Evolutionary conservation across 163 green algal species (phyloP), one percentile per base, ranked within the genome.

Genomic region (Coccomyxa subellipsoidea): DNA sequence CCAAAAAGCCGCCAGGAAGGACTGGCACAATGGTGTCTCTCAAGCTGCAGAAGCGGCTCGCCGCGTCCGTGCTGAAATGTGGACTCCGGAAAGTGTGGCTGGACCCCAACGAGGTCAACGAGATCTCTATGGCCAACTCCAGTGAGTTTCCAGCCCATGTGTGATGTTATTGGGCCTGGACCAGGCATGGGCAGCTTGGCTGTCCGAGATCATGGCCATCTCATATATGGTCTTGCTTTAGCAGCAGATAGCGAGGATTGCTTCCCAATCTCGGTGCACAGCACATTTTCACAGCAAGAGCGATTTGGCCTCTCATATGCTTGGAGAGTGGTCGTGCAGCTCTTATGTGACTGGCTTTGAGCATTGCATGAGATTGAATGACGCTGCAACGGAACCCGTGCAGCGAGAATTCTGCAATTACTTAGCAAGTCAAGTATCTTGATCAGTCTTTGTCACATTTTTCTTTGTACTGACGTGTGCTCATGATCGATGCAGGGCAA

Each of bases 41-140:
- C 38, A 95, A 94, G 88, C 89, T 99, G 80, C 96, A 99, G 91
- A 99, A 99, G 95, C 90, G 97, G 87, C 94, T 99, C 83, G 96
- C 97, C 77, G 94, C 97, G 54, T 96, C 91, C 66, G 94, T 99
- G 38, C 89, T 99, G 76, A 91, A 92, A 77, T 99, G 96, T 90
- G 96, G 96, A 73, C 85, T 93, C 84, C 87, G 95, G 66, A 96
- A 96, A 82, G 84, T 99, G 69, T 99, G 97, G 97, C 92, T 99
- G 81, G 97, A 99, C 87, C 97, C 97, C 89, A 99, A 99, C 92
- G 97, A 99, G 90, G 95, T 98, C 85, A 98, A 96, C 81, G 97
- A 99, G 81, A 99, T 99, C 85, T 98, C 95, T 76, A 99, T 99
- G 96, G 97, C 97, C 86, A 99, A 99, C 92, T 99, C 96, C 66